Percentiles rank a stretch among this genome's conserved stretches.
Conservation (phyloP, 1,284 basidiomycete genomes). For the Tremellales sp. region DNA sequence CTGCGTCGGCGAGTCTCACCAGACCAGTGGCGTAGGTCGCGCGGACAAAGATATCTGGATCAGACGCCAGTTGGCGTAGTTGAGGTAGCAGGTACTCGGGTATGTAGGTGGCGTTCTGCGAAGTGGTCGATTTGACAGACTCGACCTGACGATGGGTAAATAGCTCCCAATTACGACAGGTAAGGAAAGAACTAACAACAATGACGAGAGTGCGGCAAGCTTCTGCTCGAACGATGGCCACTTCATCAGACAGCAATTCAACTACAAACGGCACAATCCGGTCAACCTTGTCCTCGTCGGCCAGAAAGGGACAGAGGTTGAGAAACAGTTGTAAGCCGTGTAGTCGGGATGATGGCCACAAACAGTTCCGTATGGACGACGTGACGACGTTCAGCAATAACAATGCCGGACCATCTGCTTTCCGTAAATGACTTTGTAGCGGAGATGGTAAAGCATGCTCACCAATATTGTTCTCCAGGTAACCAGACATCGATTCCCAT, state of each 20-base stretch:
- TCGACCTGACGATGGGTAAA: slow-evolving; percentile 58
- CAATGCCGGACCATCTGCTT: slow-evolving; percentile 69
- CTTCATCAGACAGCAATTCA: slow-evolving; percentile 80
- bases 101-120: slow-evolving; percentile 78
- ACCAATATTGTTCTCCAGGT: slow-evolving; percentile 29
- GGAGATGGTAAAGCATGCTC: slow-evolving; percentile 21
- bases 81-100: slow-evolving; percentile 95
- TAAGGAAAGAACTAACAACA: slow-evolving; percentile 60
- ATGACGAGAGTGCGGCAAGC: slow-evolving; percentile 78
- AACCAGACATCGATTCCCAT: slow-evolving; percentile 42
- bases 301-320: slow-evolving; percentile 74
- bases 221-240: slow-evolving; percentile 70
- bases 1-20: slow-evolving; percentile 75
- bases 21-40: slow-evolving; percentile 85
- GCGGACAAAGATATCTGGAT: slow-evolving; percentile 82
- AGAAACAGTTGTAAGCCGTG: slow-evolving; percentile 83
- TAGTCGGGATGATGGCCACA: slow-evolving; percentile 78
- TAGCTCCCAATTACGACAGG: background rate
- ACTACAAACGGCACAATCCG: slow-evolving; percentile 89
- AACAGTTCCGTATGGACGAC: slow-evolving; percentile 85
- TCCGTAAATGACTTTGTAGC: background rate
- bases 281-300: slow-evolving; percentile 93
- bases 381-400: slow-evolving; percentile 79
- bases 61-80: slow-evolving; percentile 72
- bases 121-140: slow-evolving; percentile 79